Percentiles rank a stretch among this genome's conserved stretches.
Conservation (phyloP, 2,329 filamentous ascomycete species). For the Colletotrichum tamarilloi region DNA sequence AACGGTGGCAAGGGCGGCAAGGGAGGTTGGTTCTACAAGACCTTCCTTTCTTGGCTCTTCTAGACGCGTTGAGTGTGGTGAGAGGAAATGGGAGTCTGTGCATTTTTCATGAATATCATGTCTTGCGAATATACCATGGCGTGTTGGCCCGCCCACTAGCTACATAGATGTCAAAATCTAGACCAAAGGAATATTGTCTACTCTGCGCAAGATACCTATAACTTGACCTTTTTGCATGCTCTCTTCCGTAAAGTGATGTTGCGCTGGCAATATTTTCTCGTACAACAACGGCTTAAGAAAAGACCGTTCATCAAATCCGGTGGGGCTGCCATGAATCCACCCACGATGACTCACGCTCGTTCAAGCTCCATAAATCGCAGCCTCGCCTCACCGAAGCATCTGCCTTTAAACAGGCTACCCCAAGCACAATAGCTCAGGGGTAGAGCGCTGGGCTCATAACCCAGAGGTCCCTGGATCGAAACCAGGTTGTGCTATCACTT, state of each 20-base stretch:
- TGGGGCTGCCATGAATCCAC: not conserved
- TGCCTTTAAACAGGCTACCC: not conserved
- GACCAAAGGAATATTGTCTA: slow-evolving; percentile 20
- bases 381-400: fast-evolving
- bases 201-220: not conserved
- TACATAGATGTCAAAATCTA: slow-evolving; percentile 29
- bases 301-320: not conserved
- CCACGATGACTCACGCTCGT: slow-evolving; percentile 1
- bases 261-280: not conserved
- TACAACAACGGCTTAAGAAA: slow-evolving; percentile 13
- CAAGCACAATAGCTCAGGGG: slow-evolving; percentile 36
- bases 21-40: slow-evolving; percentile 42
- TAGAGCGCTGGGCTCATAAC: slow-evolving; percentile 37
- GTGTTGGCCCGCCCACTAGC: slow-evolving; percentile 28
- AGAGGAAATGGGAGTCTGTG: not conserved
- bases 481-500: slow-evolving; percentile 26
- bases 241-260: not conserved
- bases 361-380: not conserved
- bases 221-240: too few relatives aligned
- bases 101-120: slow-evolving; percentile 29
- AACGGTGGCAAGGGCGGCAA: slow-evolving; percentile 39
- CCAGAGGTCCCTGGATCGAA: slow-evolving; percentile 37
- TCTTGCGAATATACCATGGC: slow-evolving; percentile 34
- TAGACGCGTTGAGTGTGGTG: not conserved
- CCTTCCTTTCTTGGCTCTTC: slow-evolving; percentile 39